Conservation (phyloP, 2,329 filamentous ascomycete genomes). For the Cladosporium austrohemisphaericum region DNA sequence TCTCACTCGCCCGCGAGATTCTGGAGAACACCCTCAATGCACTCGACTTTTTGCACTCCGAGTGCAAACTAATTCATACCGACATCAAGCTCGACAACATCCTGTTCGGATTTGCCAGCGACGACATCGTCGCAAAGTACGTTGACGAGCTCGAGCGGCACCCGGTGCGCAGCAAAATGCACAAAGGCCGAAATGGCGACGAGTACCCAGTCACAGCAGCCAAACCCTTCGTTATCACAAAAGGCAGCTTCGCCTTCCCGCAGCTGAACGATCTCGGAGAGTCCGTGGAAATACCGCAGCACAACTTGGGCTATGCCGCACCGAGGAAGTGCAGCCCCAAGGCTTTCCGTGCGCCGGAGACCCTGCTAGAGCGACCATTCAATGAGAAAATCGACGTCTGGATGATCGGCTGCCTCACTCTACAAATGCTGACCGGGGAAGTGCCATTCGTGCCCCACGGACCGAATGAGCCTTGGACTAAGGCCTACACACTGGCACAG, state of each 20-base stretch:
- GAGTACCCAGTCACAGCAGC: constrained; percentile 7
- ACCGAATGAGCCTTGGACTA: constrained; percentile 8
- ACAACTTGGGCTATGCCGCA: neutral
- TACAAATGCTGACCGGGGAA: constrained; percentile 50
- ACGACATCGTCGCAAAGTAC: neutral
- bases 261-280: constrained; percentile 9
- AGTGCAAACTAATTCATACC: constrained; percentile 6
- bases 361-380: constrained; percentile 9
- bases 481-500: constrained; percentile 11
- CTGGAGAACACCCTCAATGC: constrained; percentile 5
- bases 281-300: neutral
- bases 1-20: neutral
- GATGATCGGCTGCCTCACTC: constrained; percentile 55
- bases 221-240: constrained; percentile 2
- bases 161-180: neutral
- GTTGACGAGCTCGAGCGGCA: neutral
- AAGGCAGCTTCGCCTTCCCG: constrained; percentile 3
- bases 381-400: constrained; percentile 59
- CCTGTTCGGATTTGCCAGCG: constrained; percentile 7
- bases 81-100: constrained; percentile 14
- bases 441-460: constrained; percentile 22
- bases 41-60: constrained; percentile 10
- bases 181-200: constrained; percentile 1
- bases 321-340: constrained; percentile 1
- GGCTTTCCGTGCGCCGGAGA: constrained; percentile 10